Evolutionary conservation across 2,329 filamentous ascomycete genomes (phyloP).

Genomic region (Alternaria sp.): DNA sequence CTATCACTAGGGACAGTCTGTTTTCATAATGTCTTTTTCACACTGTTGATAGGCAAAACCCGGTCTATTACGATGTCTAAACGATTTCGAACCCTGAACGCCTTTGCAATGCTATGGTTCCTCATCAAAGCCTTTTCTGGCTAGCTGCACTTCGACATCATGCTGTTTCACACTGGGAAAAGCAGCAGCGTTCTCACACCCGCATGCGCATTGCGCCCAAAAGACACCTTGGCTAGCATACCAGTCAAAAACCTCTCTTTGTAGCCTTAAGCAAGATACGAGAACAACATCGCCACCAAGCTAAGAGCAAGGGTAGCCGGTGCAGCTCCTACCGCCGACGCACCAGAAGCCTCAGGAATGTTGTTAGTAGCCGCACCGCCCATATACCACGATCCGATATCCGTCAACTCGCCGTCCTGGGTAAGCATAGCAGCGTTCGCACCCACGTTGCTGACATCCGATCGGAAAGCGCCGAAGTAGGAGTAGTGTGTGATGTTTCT

Average conservation of each 20-base stretch:
- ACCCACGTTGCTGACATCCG: slow-evolving; percentile 73
- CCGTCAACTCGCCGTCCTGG: slow-evolving; percentile 70
- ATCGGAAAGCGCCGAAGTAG: slow-evolving; percentile 78
- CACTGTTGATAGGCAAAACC: background rate
- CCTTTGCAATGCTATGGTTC: background rate
- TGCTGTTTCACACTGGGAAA: background rate
- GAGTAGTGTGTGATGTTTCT: slow-evolving; percentile 68
- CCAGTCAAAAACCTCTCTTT: no score
- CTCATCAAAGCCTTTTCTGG: no score
- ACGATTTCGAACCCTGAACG: background rate
- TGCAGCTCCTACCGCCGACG: background rate
- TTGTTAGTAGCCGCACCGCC: slow-evolving; percentile 50
- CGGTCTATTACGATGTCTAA: background rate
- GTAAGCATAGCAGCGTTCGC: slow-evolving; percentile 75
- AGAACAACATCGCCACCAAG: background rate
- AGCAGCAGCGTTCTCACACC: background rate
- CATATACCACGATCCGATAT: slow-evolving; percentile 81
- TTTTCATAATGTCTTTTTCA: no score
- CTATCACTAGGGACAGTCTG: no score
- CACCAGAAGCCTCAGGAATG: slow-evolving; percentile 4
- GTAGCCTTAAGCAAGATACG: background rate
- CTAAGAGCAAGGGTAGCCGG: background rate
- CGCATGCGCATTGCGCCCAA: no score
- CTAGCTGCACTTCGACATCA: background rate
- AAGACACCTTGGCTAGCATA: no score